Percentiles rank a stretch among this genome's conserved stretches.
Conservation (phyloP, 2,329 filamentous ascomycete genomes). For the Epichloe scottii region DNA sequence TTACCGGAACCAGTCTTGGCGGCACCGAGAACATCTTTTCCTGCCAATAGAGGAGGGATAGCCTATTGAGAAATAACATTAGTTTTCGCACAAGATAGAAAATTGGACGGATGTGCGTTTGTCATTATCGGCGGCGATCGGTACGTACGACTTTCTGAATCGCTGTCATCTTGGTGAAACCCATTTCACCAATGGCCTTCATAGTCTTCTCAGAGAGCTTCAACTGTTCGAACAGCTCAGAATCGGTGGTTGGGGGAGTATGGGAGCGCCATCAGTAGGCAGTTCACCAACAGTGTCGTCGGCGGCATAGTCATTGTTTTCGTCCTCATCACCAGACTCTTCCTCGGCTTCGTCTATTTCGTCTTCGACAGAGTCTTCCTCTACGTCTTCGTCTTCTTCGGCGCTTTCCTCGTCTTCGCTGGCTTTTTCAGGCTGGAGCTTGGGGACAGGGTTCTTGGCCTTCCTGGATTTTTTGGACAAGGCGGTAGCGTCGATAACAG, state of each 20-base stretch:
- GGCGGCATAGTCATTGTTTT: slow-evolving; percentile 11
- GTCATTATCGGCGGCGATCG: not conserved
- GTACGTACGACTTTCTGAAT: slow-evolving; percentile 57
- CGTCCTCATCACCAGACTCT: slow-evolving; percentile 11
- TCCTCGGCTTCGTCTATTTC: slow-evolving; percentile 15
- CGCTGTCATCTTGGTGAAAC: slow-evolving; percentile 89
- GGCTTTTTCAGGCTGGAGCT: slow-evolving; percentile 16
- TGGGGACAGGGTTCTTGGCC: slow-evolving; percentile 22
- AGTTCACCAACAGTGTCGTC: slow-evolving; percentile 19
- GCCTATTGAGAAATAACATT: slow-evolving; percentile 25
- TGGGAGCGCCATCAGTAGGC: slow-evolving; percentile 27
- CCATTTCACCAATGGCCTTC: slow-evolving; percentile 81
- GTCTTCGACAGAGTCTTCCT: slow-evolving; percentile 11
- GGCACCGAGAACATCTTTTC: slow-evolving; percentile 84
- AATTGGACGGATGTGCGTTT: not conserved
- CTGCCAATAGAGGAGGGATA: slow-evolving; percentile 79
- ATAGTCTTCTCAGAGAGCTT: slow-evolving; percentile 81
- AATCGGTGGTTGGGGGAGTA: slow-evolving; percentile 48
- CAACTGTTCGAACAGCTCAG: slow-evolving; percentile 65
- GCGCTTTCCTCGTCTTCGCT: slow-evolving; percentile 16
- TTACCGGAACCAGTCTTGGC: slow-evolving; percentile 96
- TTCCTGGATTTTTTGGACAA: slow-evolving; percentile 29
- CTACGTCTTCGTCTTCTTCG: slow-evolving; percentile 17
- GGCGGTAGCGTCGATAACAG: slow-evolving; percentile 11
- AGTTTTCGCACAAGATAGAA: not conserved